Percentiles rank a stretch among this genome's conserved stretches.
Conservation (phyloP, 2,329 filamentous ascomycete species). For the Aspergillus viridinutans region DNA sequence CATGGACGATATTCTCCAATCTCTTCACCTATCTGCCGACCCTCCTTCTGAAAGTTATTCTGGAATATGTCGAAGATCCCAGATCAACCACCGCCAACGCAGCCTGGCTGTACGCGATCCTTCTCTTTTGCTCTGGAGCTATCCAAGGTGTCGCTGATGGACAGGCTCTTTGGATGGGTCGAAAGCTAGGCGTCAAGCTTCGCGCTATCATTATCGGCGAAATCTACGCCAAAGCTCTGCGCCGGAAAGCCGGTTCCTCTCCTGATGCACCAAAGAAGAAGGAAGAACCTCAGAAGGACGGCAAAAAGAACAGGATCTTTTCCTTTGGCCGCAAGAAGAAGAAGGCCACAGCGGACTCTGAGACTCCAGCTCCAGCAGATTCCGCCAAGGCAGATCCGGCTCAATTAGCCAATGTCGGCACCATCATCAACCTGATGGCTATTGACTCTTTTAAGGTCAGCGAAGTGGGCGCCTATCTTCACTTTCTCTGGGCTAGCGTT, state of each 20-base stretch:
- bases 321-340: conserved; percentile 58
- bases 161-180: conserved; percentile 86
- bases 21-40: conserved; percentile 89
- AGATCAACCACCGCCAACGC: conserved; percentile 73
- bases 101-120: conserved; percentile 91
- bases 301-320: conserved; percentile 45
- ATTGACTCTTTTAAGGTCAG: conserved; percentile 99
- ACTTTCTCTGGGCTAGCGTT: conserved; percentile 90
- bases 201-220: conserved; percentile 95
- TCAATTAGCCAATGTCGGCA: conserved; percentile 83
- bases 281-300: conserved; percentile 36
- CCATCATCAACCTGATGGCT: conserved; percentile 99
- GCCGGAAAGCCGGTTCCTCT: conserved; percentile 79
- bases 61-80: conserved; percentile 89
- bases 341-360: conserved; percentile 22
- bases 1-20: conserved; percentile 74
- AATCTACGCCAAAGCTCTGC: conserved; percentile 91
- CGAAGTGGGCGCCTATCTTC: conserved; percentile 89
- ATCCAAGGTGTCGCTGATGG: conserved; percentile 78
- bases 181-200: conserved; percentile 88
- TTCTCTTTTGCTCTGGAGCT: conserved; percentile 78
- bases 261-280: conserved; percentile 69
- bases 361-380: conserved; percentile 21
- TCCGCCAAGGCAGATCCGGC: conserved; percentile 43
- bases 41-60: conserved; percentile 80